Base-by-base conservation (phyloP, 805 yeast genomes). In the Candida berthetii region DNA sequence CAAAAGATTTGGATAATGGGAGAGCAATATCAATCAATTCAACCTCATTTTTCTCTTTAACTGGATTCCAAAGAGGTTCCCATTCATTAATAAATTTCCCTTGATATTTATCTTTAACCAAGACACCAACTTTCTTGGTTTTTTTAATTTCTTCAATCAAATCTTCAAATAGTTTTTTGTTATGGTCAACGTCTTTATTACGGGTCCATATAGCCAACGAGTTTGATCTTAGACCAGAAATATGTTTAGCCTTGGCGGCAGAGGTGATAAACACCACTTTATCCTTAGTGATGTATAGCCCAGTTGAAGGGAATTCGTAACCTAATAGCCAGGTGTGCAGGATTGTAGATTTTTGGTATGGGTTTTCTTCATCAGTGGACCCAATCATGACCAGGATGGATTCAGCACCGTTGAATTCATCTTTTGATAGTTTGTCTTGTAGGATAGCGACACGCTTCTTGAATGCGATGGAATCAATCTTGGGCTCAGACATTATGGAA, bases 241-340 rank as follows among this genome's bases (percentile, higher is more conserved):
- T 66, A 65, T 89, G 83, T 59, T 82, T 86, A 34, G 95, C 88
- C 63, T 91, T 91, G 7, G 87, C 87, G 38, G 80, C 82, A 25
- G 91, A 81, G 0, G 97, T 90, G 43, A 90, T 71, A 41, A 91
- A 67, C 4, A 78, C 61, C 31, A 79, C 67, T 48, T 77, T 78
- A 31, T 74, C 76, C 41, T 73, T 71, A 3, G 85, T 74, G 43
- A 90, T 65, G 39, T 73, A 78, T 40, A 91, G 64, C 25, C 80
- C 80, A 2, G 97, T 89, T 39, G 93, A 93, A n/a, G 96, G 95
- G 57, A 91, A 91, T 60, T 93, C 98, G 60, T 90, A 91, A 4
- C 97, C 96, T 38, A 91, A 66, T 41, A 91, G 67, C 98, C 98
- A 91, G 40, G 80, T 84, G 60, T 90, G 97, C 37, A 90, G 64